Base-by-base conservation (phyloP, 169 alveolate species). In the Toxoplasma gondii region DNA sequence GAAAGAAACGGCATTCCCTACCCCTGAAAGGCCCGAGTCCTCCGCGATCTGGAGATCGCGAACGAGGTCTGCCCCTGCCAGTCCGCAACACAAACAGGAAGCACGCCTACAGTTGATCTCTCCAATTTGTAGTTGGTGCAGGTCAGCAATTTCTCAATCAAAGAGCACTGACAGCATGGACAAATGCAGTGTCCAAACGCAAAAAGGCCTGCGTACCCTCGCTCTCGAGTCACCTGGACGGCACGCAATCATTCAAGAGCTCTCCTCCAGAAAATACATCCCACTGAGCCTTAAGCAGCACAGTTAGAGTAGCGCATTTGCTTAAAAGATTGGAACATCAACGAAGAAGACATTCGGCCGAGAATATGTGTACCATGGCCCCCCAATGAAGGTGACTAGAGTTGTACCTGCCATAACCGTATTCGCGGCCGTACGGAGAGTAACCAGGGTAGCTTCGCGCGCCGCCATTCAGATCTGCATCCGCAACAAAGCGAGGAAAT, bases 381-480 rank as follows among this genome's bases (percentile, higher is more conserved):
- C 12, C 58, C 58, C 58, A 49, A 12, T 49, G 58, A 49, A 49
- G 4, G 58, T 12, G 58, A 49, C 58, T 12, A 49, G 58, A 49
- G 58, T 12, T 45, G 9, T 78, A 78, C 86, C 86, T 78, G 86
- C 86, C 45, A 38, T 78, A 38, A 17, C 86, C 86, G n/a, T 78
- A 78, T 2, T 78, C 86, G 86, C 86, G 86, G 22, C 86, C 86
- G 45, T 78, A 78, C 39, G 86, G 86, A 38, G 86, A 78, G 45
- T n/a, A 78, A 78, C 86, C 45, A 7, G 86, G 86, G n/a, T 78
- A 78, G 43, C 86, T 78, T 38, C 86, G 86, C 49, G 86, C 39
- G 43, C 86, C 43, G 86, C 86, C 86, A 38, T 78, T 78, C 86
- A 78, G 1, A 36, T 78, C 86, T 78, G 86, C 86, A 64, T 64